These are phyloP conservation scores for Coemansia sp. DNA, from an alignment of 192 early-diverging fungal species.

Conservation along the genomic window DNA sequence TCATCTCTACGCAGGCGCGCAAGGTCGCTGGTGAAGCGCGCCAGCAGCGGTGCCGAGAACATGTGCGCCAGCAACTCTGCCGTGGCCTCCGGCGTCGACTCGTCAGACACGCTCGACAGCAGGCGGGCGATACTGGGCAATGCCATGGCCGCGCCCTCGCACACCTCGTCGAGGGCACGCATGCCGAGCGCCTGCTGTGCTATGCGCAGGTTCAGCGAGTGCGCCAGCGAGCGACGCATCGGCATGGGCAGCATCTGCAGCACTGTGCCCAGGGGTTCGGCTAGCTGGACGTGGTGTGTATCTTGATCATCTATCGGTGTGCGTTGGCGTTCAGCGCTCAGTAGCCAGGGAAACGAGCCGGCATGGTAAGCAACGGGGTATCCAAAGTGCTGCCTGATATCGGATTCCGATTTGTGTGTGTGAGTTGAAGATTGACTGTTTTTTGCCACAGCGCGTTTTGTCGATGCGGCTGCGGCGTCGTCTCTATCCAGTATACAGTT, in stretches of 20 bases:
- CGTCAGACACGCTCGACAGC: constrained; percentile 13
- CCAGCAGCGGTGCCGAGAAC: constrained; percentile 27
- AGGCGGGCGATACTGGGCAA: constrained; percentile 25
- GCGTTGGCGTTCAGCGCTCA: constrained; percentile 48
- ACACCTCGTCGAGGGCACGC: constrained; percentile 27
- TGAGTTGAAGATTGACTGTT: no score
- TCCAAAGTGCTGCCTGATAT: constrained; percentile 18
- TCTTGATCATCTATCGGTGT: constrained; percentile 34
- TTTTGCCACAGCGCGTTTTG: no score
- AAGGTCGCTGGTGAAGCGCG: constrained; percentile 25
- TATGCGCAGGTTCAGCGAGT: constrained; percentile 36
- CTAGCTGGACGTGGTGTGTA: neutral
- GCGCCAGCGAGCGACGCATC: constrained; percentile 24
- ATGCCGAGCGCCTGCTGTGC: constrained; percentile 27
- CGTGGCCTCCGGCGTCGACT: constrained; percentile 4
- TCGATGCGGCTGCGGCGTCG: neutral
- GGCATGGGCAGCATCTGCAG: constrained; percentile 15
- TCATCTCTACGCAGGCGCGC: constrained; percentile 25
- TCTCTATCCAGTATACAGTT: no score
- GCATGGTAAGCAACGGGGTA: constrained; percentile 36
- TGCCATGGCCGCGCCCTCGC: constrained; percentile 24
- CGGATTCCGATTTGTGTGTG: neutral
- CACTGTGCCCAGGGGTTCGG: neutral
- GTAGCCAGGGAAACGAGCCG: constrained; percentile 43
- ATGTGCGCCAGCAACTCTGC: constrained; percentile 15